Conservation (phyloP, 257 asterid genomes). For the Solanum corneliomulleri region DNA sequence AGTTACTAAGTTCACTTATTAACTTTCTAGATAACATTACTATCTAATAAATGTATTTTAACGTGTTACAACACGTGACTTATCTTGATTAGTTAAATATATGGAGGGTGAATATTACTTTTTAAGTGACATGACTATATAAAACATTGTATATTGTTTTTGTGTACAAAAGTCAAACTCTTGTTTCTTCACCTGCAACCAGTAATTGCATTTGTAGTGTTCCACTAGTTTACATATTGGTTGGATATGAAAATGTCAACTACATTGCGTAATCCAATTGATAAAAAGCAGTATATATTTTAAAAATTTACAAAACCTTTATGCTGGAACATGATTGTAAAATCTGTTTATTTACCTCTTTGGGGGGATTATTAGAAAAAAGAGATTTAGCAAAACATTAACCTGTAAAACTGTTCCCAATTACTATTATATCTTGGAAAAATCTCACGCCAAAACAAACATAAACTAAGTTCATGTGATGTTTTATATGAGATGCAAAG, state of each 20-base stretch:
- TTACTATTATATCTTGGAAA: not conserved
- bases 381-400: not conserved
- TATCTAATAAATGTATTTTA: too few relatives aligned
- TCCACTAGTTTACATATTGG: not conserved
- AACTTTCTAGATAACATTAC: not conserved
- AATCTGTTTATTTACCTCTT: not conserved
- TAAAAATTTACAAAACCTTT: not conserved
- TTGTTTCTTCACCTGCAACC: not conserved
- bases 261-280: not conserved
- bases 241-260: not conserved
- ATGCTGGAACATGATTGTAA: not conserved
- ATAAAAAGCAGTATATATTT: not conserved
- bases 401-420: not conserved
- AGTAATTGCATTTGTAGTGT: not conserved
- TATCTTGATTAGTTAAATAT: not conserved
- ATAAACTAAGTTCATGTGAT: not conserved
- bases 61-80: not conserved
- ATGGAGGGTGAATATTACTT: not conserved
- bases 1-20: not conserved
- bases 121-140: not conserved
- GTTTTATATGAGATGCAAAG: not conserved
- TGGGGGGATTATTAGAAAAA: too few relatives aligned
- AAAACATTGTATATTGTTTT: not conserved
- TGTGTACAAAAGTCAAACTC: not conserved
- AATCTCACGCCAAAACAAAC: not conserved